Base-by-base conservation (phyloP, 371 early-diverging fungal species). In the Synchytrium microbalum region DNA sequence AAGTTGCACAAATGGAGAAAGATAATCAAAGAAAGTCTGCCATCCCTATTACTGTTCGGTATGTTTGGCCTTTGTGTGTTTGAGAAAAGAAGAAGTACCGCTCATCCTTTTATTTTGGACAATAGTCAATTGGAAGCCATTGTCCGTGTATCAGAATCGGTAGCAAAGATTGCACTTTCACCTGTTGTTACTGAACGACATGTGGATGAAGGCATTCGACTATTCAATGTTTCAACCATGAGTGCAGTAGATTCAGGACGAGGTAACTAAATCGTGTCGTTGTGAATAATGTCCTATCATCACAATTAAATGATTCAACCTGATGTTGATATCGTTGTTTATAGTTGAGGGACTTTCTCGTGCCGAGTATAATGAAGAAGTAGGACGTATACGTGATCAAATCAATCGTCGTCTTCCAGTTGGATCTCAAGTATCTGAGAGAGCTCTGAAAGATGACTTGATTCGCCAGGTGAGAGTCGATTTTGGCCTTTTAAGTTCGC, bases 151-250 rank as follows among this genome's bases (percentile, higher is more conserved):
- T 89, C 98, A n/a, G 99, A 99, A 80, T 85, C 99, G 13, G 76
- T 99, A 46, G 99, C 99, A 62, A 99, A 98, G 72, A 91, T 99
- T 85, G 86, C 90, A 24, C 84, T 99, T n/a, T 86, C 89, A 24
- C 88, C 92, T 16, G 82, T 86, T 0, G 98, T 95, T 5, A 89
- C 84, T 0, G 88, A 88, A 63, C 77, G 82, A 58, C 98, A 99
- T 72, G 98, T 99, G 25, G 96, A 96, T 63, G 99, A 99, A 77
- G 99, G 99, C 2, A 93, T 99, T 58, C 87, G 98, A 25, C 77
- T 99, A 57, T 99, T 99, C 82, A 92, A 93, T 73, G 85, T 86
- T 63, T 96, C 97, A 24, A 99, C 99, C 5, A 92, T 99, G 92
- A 92, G 93, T 67, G 99, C 99, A 5, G 88, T 94, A 54, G 86